Conservation (phyloP, 176 grass and related monocot genomes). For the Eleusine indica region DNA sequence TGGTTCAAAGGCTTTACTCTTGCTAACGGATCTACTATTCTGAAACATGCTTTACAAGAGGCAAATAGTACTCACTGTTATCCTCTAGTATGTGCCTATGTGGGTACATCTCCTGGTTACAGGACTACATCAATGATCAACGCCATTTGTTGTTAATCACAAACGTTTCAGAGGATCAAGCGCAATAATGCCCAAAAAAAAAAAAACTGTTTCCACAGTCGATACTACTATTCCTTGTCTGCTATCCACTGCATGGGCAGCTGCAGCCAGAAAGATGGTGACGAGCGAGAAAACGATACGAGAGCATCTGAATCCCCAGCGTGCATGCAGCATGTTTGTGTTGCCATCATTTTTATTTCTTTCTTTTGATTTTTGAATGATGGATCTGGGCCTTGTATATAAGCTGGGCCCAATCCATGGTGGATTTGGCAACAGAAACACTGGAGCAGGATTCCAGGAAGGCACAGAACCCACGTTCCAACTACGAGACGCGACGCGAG, state of each 20-base stretch:
- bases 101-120: not conserved
- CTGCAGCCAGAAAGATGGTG: not conserved
- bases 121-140: constrained; percentile 32
- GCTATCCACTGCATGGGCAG: constrained; percentile 5
- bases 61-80: constrained; percentile 24
- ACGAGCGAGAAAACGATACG: no score
- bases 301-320: no score
- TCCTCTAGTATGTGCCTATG: not conserved
- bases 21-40: constrained; percentile 33
- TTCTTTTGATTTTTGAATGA: no score
- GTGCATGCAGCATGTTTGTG: not conserved
- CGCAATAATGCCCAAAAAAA: constrained; percentile 16
- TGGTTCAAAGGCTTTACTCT: not conserved
- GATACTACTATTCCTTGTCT: constrained; percentile 23
- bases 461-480: no score
- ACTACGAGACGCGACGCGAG: no score
- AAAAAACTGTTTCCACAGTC: constrained; percentile 7
- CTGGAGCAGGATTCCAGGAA: not conserved
- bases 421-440: not conserved
- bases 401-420: no score
- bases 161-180: constrained; percentile 7
- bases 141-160: constrained; percentile 10
- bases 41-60: constrained; percentile 24
- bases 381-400: no score
- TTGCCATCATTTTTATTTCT: no score